A percentile compares a stretch with the other conserved stretches of the same genome.
Evolutionary conservation across 495 filamentous ascomycete genomes (phyloP).

Genomic region (Rostrohypoxylon terebratum): DNA sequence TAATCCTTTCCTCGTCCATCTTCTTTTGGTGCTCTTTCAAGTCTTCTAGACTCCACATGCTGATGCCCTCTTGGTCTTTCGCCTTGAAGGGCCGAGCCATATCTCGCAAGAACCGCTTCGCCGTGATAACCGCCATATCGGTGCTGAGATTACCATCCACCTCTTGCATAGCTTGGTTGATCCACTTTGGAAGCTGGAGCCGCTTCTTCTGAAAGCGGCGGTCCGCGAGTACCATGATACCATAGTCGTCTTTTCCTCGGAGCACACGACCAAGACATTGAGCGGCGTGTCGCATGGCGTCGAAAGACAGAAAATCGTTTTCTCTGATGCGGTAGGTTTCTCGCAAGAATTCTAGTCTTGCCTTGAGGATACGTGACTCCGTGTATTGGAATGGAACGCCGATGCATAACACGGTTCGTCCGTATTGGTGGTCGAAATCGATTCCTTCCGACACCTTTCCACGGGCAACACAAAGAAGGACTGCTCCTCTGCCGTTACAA

Average conservation of each 20-base stretch:
- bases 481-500: constrained; percentile 93
- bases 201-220: constrained; percentile 90
- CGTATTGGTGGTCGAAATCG: constrained; percentile 99
- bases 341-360: constrained; percentile 92
- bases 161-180: constrained; percentile 86
- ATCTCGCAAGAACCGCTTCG: constrained; percentile 86
- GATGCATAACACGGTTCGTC: constrained; percentile 94
- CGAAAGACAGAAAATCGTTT: constrained; percentile 98
- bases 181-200: constrained; percentile 95
- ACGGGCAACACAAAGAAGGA: constrained; percentile 92
- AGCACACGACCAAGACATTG: constrained; percentile 97
- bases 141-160: constrained; percentile 89
- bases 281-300: constrained; percentile 97
- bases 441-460: constrained; percentile 98
- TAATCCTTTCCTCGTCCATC: constrained; percentile 70
- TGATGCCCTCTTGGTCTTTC: constrained; percentile 88
- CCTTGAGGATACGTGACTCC: constrained; percentile 95
- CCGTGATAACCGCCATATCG: constrained; percentile 91
- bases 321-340: constrained; percentile 98
- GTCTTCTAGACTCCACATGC: constrained; percentile 87
- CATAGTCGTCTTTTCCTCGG: constrained; percentile 97
- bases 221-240: constrained; percentile 98
- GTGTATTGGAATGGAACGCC: constrained; percentile 99
- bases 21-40: constrained; percentile 82
- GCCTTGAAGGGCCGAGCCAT: constrained; percentile 92